Base-by-base conservation (phyloP, 257 asterid genomes). In the Striga asiatica region DNA sequence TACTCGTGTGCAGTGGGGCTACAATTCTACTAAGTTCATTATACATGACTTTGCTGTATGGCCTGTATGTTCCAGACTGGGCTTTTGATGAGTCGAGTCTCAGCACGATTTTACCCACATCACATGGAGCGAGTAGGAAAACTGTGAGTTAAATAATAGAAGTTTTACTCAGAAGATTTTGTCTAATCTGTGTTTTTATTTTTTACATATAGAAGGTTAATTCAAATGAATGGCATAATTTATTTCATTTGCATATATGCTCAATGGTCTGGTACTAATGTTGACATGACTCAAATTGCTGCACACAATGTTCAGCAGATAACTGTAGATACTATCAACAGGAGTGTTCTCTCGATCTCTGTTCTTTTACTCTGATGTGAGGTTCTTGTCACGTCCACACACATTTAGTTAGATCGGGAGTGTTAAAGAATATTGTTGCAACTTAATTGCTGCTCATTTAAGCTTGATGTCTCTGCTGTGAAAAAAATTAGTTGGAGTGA, bases 31-130 rank as follows among this genome's bases (percentile, higher is more conserved):
- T 85, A 9, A 82, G 87, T 68, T 54, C 78, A 43, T 9, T 67
- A 8, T 89, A 83, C 77, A 63, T 81, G 77, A 69, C 61, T 65
- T 57, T 89, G 73, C 74, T 85, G 55, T 83, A 89, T 73, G 78
- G 74, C 60, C 81, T 89, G 24, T 85, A 81, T 68, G 80, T 83
- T 67, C 89, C 95, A 51, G 72, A 77, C 72, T 89, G 97, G 97
- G 60, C 66, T 69, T 85, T 83, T 68, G 80, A 78, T 18, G 71
- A 64, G 71, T 63, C 70, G 45, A 71, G 71, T 55, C 65, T 64
- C 73, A 56, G 65, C 74, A 42, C 22, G 35, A 65, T 60, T 62
- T 62, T 71, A 9, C 59, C 66, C 21, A 54, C 53, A 7, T 68
- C 73, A 60, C 71, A 60, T 64, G 78, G 74, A 66, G 63, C 74